Conservation (phyloP, 23 red algal species). For the Chondrus crispus region DNA sequence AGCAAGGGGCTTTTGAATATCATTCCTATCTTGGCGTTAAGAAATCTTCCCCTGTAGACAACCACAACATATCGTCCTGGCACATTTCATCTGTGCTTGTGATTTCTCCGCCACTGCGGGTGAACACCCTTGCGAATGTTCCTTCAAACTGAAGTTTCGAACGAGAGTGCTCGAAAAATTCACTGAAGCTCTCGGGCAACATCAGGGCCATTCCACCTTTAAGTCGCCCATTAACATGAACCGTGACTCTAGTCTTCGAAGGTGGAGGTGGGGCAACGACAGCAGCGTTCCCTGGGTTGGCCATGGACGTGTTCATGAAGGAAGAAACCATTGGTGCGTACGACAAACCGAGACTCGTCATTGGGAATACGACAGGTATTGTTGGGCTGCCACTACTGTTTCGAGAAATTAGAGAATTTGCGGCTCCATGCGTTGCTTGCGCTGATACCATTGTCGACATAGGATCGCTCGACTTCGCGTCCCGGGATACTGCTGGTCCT, state of each 20-base stretch:
- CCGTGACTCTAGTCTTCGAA: slow-evolving; percentile 51
- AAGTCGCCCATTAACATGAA: slow-evolving; percentile 57
- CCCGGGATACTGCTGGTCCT: not conserved
- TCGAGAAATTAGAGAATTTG: not conserved
- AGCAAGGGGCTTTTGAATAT: no score
- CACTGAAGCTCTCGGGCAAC: slow-evolving; percentile 28
- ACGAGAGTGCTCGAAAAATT: slow-evolving; percentile 40
- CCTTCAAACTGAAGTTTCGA: slow-evolving; percentile 9
- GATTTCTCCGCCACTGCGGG: slow-evolving; percentile 78
- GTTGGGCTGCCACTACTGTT: not conserved
- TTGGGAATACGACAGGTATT: not conserved
- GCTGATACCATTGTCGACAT: not conserved
- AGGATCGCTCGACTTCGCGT: not conserved
- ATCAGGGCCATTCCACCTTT: slow-evolving; percentile 51
- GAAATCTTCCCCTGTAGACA: slow-evolving; percentile 81
- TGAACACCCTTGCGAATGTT: slow-evolving; percentile 43
- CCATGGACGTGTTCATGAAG: not conserved
- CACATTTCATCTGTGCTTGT: slow-evolving; percentile 64
- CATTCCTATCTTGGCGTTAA: slow-evolving; percentile 57
- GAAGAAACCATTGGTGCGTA: slow-evolving; percentile 28
- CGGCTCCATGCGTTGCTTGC: not conserved
- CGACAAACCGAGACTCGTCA: not conserved
- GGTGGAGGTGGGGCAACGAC: slow-evolving; percentile 14
- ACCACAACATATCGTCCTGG: slow-evolving; percentile 79
- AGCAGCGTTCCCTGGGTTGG: not conserved